Evolutionary conservation across 2,329 filamentous ascomycete species (phyloP).

Genomic region (Cercospora nicotianae): DNA sequence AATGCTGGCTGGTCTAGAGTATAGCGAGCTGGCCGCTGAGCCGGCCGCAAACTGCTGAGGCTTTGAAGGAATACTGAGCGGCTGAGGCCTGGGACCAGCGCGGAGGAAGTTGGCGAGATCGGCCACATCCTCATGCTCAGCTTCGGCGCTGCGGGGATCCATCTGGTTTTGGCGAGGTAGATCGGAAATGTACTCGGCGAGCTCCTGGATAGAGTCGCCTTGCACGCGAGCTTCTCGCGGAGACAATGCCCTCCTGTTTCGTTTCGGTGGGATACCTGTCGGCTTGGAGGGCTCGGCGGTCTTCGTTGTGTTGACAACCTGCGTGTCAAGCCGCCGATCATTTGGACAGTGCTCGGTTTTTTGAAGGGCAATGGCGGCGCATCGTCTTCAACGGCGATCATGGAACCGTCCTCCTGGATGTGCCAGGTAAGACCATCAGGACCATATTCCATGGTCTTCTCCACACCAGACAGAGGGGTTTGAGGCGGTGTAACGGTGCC

Average conservation of each 20-base stretch:
- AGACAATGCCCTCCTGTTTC: neutral
- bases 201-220: constrained; percentile 17
- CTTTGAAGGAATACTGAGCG: neutral
- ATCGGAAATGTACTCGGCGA: constrained; percentile 21
- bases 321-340: constrained; percentile 4
- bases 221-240: constrained; percentile 24
- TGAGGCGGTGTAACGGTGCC: constrained; percentile 8
- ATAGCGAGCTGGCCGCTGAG: constrained; percentile 6
- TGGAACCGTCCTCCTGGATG: constrained; percentile 1
- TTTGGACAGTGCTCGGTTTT: constrained; percentile 5
- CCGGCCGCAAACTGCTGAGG: neutral
- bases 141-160: constrained; percentile 13
- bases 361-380: neutral
- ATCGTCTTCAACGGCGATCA: neutral
- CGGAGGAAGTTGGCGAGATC: constrained; percentile 12
- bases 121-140: constrained; percentile 14
- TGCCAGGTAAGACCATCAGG: constrained; percentile 9
- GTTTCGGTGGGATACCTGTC: neutral
- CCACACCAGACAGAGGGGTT: constrained; percentile 11
- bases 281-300: constrained; percentile 2
- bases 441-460: constrained; percentile 9
- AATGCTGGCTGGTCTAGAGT: constrained; percentile 11
- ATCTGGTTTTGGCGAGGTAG: constrained; percentile 18
- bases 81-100: neutral
- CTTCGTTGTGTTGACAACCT: constrained; percentile 7